A percentile compares a stretch with the other conserved stretches of the same genome.
These are phyloP conservation scores for Eucalyptus pumila DNA, from an alignment of 345 rosid genomes.

Conservation along the genomic window DNA sequence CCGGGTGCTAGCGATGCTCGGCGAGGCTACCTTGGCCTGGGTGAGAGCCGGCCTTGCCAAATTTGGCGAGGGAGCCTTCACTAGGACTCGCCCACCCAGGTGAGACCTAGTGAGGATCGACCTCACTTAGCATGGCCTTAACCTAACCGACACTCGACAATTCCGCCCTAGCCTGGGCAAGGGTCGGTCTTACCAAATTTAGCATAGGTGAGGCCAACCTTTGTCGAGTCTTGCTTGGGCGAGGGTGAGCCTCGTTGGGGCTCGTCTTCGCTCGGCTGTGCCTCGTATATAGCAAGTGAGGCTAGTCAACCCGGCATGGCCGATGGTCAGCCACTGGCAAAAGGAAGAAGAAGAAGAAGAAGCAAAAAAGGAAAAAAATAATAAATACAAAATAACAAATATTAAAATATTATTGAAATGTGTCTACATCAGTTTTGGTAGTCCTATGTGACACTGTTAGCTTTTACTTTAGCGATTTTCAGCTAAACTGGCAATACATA, in stretches of 20 bases:
- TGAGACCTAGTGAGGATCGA: no score
- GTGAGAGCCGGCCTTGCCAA: rapidly evolving
- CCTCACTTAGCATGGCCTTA: rapidly evolving
- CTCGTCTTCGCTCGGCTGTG: rapidly evolving
- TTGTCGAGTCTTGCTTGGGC: rapidly evolving
- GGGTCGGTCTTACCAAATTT: no score
- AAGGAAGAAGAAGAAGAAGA: no score
- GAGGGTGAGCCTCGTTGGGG: no score
- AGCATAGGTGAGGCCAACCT: no score
- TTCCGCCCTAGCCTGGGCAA: rapidly evolving
- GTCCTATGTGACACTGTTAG: rapidly evolving
- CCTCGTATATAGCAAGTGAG: no score
- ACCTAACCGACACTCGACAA: rapidly evolving
- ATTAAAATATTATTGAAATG: no score
- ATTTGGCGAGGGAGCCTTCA: no score
- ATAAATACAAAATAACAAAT: rapidly evolving
- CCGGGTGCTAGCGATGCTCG: rapidly evolving
- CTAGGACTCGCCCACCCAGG: rapidly evolving
- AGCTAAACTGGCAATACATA: no score
- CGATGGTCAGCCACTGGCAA: rapidly evolving
- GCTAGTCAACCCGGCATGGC: rapidly evolving
- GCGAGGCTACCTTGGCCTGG: rapidly evolving
- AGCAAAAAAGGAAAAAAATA: no score
- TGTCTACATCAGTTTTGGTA: no score
- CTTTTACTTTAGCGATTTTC: rapidly evolving